Percentiles rank a stretch among this genome's conserved stretches.
Conservation (phyloP, 306 rosid species). For the Castanea mollissima region DNA sequence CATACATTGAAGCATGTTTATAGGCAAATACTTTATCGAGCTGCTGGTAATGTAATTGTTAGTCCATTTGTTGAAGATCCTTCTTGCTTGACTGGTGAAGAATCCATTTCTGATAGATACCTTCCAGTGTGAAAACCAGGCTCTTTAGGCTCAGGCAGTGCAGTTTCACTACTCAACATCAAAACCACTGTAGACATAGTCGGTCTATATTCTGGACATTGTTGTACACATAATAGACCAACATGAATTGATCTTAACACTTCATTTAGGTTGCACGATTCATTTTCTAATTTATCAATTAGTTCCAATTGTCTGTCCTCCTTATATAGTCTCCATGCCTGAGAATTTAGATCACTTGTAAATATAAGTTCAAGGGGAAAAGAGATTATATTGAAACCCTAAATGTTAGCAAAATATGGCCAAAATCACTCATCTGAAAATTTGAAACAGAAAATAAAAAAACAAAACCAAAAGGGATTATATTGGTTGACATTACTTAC, state of each 20-base stretch:
- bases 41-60: slow-evolving; percentile 21
- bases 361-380: background rate
- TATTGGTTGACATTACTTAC: slow-evolving; percentile 10
- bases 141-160: slow-evolving; percentile 45
- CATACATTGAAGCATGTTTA: background rate
- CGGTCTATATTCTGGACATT: slow-evolving; percentile 33
- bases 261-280: background rate
- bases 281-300: no score
- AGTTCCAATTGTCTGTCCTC: no score
- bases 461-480: background rate
- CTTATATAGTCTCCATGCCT: no score
- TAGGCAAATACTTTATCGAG: slow-evolving; percentile 12
- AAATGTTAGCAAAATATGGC: background rate
- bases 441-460: background rate
- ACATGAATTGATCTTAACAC: no score
- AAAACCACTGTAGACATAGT: slow-evolving; percentile 46
- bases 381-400: background rate
- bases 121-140: slow-evolving; percentile 33
- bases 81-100: slow-evolving; percentile 3
- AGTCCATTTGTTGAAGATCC: slow-evolving; percentile 28
- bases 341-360: background rate
- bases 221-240: no score
- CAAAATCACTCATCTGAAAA: no score
- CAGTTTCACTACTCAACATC: slow-evolving; percentile 41
- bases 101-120: background rate